Evolutionary conservation across 2,329 filamentous ascomycete genomes (phyloP), one percentile per base, ranked within the genome.

Genomic region (Pyricularia grisea): DNA sequence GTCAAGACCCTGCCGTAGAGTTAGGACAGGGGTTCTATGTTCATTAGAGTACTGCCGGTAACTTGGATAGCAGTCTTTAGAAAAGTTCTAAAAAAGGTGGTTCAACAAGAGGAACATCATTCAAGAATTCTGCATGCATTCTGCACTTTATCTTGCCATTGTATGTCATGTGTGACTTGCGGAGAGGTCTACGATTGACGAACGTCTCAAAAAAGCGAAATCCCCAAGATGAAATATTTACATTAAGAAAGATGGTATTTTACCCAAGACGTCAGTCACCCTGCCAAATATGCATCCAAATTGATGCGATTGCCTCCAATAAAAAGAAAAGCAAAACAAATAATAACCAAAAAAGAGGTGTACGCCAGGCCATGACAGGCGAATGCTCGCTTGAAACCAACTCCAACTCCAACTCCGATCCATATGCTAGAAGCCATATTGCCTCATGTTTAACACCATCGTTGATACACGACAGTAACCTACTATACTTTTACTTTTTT

Each of bases 1-100:
- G 91, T 94, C 65, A 70, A 69, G 7, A 68, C 68, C n/a, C 71
- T 74, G 68, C 72, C 73, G 27, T 17, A 65, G 31, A 58, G 17
- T 2, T 11, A 50, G 42, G 42, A 50, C 4, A 50, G 42, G 20
- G 4, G 14, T 2, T 3, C 3, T 42, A 2, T 50, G 42, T 17
- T 4, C 4, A 11, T n/a, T 50, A 20, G 42, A 50, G 42, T 50
- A 50, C 17, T 50, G 42, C 42, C 7, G 6, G 42, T 9, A 20
- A 20, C 20, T 50, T 50, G 42, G n/a, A 11, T 7, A 9, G 42
- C 42, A 50, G 42, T n/a, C 42, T 20, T 50, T 50, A 50, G 42
- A 50, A 20, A 50, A 50, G 6, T n/a, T 50, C 17, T 20, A 42
- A n/a, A 50, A 36, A 50, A 50, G 10, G 42, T n/a, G 20, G 3